Evolutionary conservation across 257 asterid species (phyloP).

Genomic region (Ilex asprella): DNA sequence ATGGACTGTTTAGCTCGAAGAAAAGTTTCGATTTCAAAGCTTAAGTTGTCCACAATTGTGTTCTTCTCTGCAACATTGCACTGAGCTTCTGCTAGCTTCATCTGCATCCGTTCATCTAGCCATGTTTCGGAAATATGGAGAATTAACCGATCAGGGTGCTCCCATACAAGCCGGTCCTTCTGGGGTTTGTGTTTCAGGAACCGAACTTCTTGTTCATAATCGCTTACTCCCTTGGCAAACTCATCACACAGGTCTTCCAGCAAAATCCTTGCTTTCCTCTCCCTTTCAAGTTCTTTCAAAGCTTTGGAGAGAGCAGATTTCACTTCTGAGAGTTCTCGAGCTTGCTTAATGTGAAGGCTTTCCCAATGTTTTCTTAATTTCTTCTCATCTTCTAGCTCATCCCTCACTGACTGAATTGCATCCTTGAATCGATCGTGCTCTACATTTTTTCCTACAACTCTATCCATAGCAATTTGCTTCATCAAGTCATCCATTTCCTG

Average conservation of each 20-base stretch:
- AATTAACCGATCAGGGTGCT: constrained; percentile 42
- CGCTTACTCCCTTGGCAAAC: constrained; percentile 71
- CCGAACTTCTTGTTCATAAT: constrained; percentile 55
- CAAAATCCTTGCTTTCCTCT: constrained; percentile 48
- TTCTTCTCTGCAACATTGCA: constrained; percentile 35
- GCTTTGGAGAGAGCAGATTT: constrained; percentile 42
- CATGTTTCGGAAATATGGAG: constrained; percentile 94
- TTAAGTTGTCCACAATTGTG: constrained; percentile 56
- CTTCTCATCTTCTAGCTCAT: constrained; percentile 49
- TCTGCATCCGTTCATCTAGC: constrained; percentile 78
- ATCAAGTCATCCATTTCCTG: constrained; percentile 34
- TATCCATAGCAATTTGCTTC: constrained; percentile 37
- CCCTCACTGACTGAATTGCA: constrained; percentile 29
- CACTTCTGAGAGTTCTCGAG: constrained; percentile 46
- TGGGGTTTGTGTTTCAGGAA: constrained; percentile 36
- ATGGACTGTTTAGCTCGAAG: constrained; percentile 41
- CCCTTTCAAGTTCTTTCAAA: constrained; percentile 46
- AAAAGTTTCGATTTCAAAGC: constrained; percentile 59
- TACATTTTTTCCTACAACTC: constrained; percentile 27
- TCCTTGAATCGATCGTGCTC: constrained; percentile 33
- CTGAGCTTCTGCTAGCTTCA: constrained; percentile 37
- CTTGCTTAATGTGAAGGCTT: constrained; percentile 41
- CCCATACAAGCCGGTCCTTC: constrained; percentile 25
- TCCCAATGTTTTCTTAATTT: constrained; percentile 52
- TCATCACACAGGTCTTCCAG: constrained; percentile 84